Evolutionary conservation across 2,329 filamentous ascomycete genomes (phyloP).

Genomic region (Esteya vermicola): DNA sequence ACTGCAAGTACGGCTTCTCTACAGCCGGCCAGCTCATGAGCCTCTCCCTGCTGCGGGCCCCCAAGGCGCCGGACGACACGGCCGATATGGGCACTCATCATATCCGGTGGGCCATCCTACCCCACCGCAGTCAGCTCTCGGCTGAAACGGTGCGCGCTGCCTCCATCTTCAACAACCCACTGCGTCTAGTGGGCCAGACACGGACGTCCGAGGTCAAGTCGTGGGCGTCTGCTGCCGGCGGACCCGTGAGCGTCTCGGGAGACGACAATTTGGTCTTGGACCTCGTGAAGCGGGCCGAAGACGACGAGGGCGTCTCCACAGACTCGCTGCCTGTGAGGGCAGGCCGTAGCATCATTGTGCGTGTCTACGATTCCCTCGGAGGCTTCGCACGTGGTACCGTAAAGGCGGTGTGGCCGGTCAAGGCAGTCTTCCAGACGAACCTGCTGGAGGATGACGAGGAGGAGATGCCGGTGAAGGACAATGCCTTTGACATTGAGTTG

Average conservation of each 20-base stretch:
- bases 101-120: slow-evolving; percentile 54
- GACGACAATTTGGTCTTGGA: slow-evolving; percentile 64
- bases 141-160: slow-evolving; percentile 44
- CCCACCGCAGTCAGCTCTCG: slow-evolving; percentile 42
- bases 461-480: slow-evolving; percentile 34
- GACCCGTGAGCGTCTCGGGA: slow-evolving; percentile 55
- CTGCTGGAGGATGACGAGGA: slow-evolving; percentile 76
- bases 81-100: slow-evolving; percentile 55
- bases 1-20: slow-evolving; percentile 57
- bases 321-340: slow-evolving; percentile 30
- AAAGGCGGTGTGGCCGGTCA: slow-evolving; percentile 58
- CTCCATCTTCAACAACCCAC: slow-evolving; percentile 52
- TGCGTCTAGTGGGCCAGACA: slow-evolving; percentile 19
- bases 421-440: slow-evolving; percentile 71
- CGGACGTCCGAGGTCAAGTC: background rate
- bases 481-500: slow-evolving; percentile 45
- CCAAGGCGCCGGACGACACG: slow-evolving; percentile 54
- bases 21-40: slow-evolving; percentile 55
- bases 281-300: slow-evolving; percentile 83
- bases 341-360: slow-evolving; percentile 66
- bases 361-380: slow-evolving; percentile 80
- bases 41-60: slow-evolving; percentile 46
- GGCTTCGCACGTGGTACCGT: slow-evolving; percentile 55
- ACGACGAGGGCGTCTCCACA: slow-evolving; percentile 55
- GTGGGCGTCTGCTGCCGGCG: no score